Percentiles rank a stretch among this genome's conserved stretches.
Conservation (phyloP, 169 alveolate genomes). For the Prorocentrum cordatum region DNA sequence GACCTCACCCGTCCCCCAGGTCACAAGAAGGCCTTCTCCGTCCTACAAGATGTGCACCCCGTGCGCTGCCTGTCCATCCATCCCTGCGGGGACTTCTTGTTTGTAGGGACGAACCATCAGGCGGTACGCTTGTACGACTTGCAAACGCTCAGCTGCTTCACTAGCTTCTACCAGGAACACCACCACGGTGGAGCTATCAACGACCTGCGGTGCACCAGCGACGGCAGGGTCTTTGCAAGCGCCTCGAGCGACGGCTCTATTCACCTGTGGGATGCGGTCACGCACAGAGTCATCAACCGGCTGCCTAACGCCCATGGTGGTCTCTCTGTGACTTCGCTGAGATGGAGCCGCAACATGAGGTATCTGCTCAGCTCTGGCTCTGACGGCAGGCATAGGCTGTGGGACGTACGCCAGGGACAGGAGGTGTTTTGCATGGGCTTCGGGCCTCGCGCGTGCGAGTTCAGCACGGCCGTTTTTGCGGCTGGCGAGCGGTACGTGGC, state of each 20-base stretch:
- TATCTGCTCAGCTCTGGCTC: constrained; percentile 28
- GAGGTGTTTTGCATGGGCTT: constrained; percentile 64
- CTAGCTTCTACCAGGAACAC: constrained; percentile 35
- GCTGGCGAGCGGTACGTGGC: constrained; percentile 52
- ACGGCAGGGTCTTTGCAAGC: constrained; percentile 30
- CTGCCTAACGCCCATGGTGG: constrained; percentile 43
- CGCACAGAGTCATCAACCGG: constrained; percentile 6
- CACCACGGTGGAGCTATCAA: constrained; percentile 48
- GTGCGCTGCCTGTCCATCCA: constrained; percentile 9
- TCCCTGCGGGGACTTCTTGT: constrained; percentile 52
- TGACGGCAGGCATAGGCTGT: constrained; percentile 53
- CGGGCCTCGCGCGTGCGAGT: constrained; percentile 34
- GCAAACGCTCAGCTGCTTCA: constrained; percentile 47
- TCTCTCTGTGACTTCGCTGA: constrained; percentile 9
- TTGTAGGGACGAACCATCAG: constrained; percentile 47
- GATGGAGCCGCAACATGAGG: constrained; percentile 57
- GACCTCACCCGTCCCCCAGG: constrained; percentile 64
- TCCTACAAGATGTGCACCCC: constrained; percentile 34
- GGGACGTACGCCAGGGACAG: constrained; percentile 55
- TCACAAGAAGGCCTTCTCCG: constrained; percentile 64
- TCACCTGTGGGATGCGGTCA: constrained; percentile 49
- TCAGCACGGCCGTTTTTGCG: constrained; percentile 22
- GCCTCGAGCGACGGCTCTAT: constrained; percentile 38
- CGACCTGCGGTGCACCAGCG: constrained; percentile 53
- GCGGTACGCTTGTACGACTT: constrained; percentile 43